Conservation (phyloP, 345 rosid genomes). For the Erysimum cheiranthoides region DNA sequence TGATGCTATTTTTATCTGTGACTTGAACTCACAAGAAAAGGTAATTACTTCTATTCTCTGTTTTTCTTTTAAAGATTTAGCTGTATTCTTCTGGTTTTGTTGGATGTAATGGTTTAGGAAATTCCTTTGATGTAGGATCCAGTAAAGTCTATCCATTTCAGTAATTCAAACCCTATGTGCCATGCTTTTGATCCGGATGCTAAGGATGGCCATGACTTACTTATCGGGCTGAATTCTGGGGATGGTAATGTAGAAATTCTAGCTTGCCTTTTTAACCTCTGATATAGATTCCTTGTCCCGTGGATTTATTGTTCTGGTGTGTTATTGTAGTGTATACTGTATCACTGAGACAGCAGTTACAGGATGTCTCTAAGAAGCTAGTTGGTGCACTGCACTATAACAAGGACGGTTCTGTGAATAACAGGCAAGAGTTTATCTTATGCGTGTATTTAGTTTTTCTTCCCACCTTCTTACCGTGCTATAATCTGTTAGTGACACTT, state of each 20-base stretch:
- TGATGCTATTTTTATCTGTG: constrained; percentile 91
- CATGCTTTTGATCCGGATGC: constrained; percentile 96
- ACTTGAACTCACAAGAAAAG: constrained; percentile 98
- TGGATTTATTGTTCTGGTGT: constrained; percentile 45
- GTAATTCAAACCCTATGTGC: constrained; percentile 90
- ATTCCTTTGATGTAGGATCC: constrained; percentile 76
- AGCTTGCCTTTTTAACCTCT: constrained; percentile 17
- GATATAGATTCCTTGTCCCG: constrained; percentile 26
- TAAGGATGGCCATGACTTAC: constrained; percentile 98
- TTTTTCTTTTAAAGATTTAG: not conserved
- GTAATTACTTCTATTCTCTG: constrained; percentile 47
- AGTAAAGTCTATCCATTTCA: constrained; percentile 93
- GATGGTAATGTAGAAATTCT: constrained; percentile 67
- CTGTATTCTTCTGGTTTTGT: constrained; percentile 22
- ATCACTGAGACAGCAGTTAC: constrained; percentile 96
- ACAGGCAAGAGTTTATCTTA: constrained; percentile 61
- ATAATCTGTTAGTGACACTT: not conserved
- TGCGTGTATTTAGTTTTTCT: not conserved
- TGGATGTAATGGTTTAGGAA: constrained; percentile 31
- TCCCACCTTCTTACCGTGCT: not conserved
- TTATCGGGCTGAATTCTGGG: constrained; percentile 89
- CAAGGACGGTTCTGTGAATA: constrained; percentile 93
- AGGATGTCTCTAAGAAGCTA: constrained; percentile 96
- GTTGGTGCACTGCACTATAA: constrained; percentile 94
- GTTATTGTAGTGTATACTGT: constrained; percentile 86